phyloP scores from a whole-genome alignment of 805 yeast genomes.

The Metschnikowia amazonensis region DNA sequence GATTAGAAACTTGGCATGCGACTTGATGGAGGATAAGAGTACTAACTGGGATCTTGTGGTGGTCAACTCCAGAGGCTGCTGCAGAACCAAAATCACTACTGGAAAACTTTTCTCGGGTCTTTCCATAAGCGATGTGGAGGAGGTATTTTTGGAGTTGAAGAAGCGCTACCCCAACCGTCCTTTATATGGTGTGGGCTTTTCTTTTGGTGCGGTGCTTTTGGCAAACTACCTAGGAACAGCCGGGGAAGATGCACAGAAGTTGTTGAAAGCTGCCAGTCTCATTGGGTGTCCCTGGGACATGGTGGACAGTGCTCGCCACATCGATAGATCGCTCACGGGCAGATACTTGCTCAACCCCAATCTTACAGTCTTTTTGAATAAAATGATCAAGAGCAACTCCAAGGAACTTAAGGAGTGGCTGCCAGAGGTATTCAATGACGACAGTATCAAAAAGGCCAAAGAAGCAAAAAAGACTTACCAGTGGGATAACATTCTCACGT shows the following conservation, averaged over 20 bases:
- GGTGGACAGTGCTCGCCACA: conserved; percentile 41
- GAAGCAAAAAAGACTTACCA: conserved; percentile 39
- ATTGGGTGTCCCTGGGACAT: conserved; percentile 79
- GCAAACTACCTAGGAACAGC: conserved; percentile 71
- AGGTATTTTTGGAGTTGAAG: conserved; percentile 49
- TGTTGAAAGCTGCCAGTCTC: conserved; percentile 46
- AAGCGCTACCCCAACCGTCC: conserved; percentile 55
- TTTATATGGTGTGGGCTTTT: conserved; percentile 69
- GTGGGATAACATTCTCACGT: conserved; percentile 66
- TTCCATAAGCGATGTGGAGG: conserved; percentile 67
- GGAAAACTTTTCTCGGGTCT: conserved; percentile 68
- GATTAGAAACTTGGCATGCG: conserved; percentile 54
- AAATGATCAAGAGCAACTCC: conserved; percentile 34
- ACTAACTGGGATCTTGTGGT: conserved; percentile 61
- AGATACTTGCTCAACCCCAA: conserved; percentile 32
- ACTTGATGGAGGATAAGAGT: conserved; percentile 22
- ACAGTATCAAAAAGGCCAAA: conserved; percentile 48
- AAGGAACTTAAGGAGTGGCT: conserved; percentile 25
- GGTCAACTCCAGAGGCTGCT: conserved; percentile 73
- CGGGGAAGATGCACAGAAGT: conserved; percentile 29
- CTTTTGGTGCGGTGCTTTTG: conserved; percentile 73
- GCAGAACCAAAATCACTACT: conserved; percentile 61
- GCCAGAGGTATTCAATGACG: conserved; percentile 28
- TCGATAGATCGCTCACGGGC: conserved; percentile 39
- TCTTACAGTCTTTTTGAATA: conserved; percentile 29